These are phyloP conservation scores for Stramenopiles sp. DNA, from an alignment of 352 stramenopile genomes.

Conservation along the genomic window DNA sequence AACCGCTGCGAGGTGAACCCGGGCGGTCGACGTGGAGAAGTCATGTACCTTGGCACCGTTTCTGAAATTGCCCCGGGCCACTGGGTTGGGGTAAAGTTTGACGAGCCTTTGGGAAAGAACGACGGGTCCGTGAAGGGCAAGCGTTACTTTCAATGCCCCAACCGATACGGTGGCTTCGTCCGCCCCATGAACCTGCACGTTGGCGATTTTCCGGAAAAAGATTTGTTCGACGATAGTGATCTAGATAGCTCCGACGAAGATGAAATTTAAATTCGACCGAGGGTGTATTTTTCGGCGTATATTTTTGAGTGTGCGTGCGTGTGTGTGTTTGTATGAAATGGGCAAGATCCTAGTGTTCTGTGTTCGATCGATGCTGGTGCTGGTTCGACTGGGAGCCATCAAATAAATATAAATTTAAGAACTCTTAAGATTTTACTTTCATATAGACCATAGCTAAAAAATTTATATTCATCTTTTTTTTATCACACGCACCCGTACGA, in stretches of 20 bases:
- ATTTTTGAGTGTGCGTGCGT: too few relatives aligned
- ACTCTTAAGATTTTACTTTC: too few relatives aligned
- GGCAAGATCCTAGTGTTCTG: too few relatives aligned
- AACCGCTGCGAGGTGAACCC: conserved; percentile 88
- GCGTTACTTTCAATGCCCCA: conserved; percentile 69
- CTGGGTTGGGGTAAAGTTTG: conserved; percentile 86
- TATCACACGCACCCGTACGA: too few relatives aligned
- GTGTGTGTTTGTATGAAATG: too few relatives aligned
- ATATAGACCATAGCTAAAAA: too few relatives aligned
- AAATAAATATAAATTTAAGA: too few relatives aligned
- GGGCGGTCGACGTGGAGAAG: conserved; percentile 64
- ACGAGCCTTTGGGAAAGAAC: conserved; percentile 81
- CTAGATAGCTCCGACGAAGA: conserved; percentile 38
- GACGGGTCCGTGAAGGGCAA: conserved; percentile 71
- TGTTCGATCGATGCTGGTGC: too few relatives aligned
- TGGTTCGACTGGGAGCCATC: too few relatives aligned
- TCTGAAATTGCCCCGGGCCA: conserved; percentile 60
- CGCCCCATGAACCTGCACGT: conserved; percentile 72
- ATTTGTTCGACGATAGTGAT: conserved; percentile 46
- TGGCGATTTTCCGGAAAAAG: conserved; percentile 69
- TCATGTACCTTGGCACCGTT: conserved; percentile 75
- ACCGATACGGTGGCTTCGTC: conserved; percentile 79
- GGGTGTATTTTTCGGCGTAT: too few relatives aligned
- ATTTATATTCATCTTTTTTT: too few relatives aligned
- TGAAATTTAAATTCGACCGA: conserved; percentile 36